Percentiles rank a stretch among this genome's conserved stretches.
phyloP scores from a whole-genome alignment of 2,329 filamentous ascomycete species.

The Diaporthe aspalathi region DNA sequence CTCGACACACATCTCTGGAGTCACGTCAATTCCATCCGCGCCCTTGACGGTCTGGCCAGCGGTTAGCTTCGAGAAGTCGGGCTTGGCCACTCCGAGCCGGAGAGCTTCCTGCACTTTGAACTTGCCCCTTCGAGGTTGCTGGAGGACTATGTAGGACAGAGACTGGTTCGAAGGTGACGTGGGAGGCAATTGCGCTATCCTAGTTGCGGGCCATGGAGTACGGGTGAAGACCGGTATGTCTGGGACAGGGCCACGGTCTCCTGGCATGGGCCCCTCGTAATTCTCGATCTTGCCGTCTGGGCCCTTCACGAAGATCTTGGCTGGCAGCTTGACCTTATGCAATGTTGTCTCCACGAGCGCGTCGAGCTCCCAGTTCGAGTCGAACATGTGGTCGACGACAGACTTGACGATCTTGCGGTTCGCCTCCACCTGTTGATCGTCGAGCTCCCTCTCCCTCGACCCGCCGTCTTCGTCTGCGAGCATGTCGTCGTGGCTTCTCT shows the following conservation, averaged over 20 bases:
- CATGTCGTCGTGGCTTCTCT: conserved; percentile 58
- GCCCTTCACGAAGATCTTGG: conserved; percentile 76
- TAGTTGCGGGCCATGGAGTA: conserved; percentile 81
- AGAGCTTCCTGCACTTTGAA: conserved; percentile 77
- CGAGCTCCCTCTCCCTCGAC: conserved; percentile 41
- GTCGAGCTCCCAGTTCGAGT: conserved; percentile 80
- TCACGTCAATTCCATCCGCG: conserved; percentile 75
- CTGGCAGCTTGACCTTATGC: conserved; percentile 73
- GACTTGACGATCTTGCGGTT: conserved; percentile 66
- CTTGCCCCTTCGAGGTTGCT: conserved; percentile 80
- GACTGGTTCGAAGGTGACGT: conserved; percentile 75
- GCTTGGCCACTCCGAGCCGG: conserved; percentile 70
- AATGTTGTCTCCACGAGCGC: conserved; percentile 75
- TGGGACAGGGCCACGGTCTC: conserved; percentile 60
- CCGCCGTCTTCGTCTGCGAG: conserved; percentile 45
- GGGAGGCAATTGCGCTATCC: conserved; percentile 72
- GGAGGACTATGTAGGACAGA: conserved; percentile 88
- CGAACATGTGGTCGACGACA: conserved; percentile 82
- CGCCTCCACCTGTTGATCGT: conserved; percentile 48
- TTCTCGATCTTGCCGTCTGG: conserved; percentile 72
- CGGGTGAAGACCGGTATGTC: conserved; percentile 79
- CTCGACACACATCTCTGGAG: conserved; percentile 87
- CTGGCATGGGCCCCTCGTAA: conserved; percentile 77
- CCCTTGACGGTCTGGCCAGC: conserved; percentile 72
- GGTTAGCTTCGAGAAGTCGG: conserved; percentile 70